Percentiles rank a stretch among this genome's conserved stretches.
Evolutionary conservation across 352 stramenopile species (phyloP).

Genomic region (Phytopythium sindhum): DNA sequence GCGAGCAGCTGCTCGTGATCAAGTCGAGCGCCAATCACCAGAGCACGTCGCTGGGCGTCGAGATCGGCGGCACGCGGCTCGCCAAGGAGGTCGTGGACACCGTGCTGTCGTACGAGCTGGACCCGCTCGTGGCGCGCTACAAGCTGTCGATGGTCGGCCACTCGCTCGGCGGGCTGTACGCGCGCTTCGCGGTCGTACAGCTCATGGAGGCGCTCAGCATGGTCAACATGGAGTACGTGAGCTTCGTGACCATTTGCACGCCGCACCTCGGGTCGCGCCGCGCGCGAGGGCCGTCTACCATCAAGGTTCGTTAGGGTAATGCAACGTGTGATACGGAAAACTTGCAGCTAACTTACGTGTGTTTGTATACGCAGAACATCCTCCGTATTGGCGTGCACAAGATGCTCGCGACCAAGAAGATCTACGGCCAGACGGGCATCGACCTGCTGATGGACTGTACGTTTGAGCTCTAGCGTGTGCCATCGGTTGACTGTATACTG

Average conservation of each 20-base stretch:
- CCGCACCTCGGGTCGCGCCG: slow-evolving; percentile 71
- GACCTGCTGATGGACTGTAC: slow-evolving; percentile 61
- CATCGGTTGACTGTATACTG: background rate
- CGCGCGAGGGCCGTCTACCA: slow-evolving; percentile 49
- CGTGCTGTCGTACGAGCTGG: slow-evolving; percentile 61
- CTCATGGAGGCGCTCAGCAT: slow-evolving; percentile 49
- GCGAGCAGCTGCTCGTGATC: slow-evolving; percentile 57
- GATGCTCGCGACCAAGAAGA: slow-evolving; percentile 48
- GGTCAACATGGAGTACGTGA: slow-evolving; percentile 66
- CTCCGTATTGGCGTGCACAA: slow-evolving; percentile 69
- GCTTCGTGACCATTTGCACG: slow-evolving; percentile 79
- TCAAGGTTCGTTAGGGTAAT: slow-evolving; percentile 39
- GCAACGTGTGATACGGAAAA: background rate
- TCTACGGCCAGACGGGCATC: slow-evolving; percentile 74
- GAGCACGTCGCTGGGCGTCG: slow-evolving; percentile 64
- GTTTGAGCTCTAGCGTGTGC: background rate
- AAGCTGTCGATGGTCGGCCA: slow-evolving; percentile 70
- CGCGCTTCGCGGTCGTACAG: slow-evolving; percentile 59
- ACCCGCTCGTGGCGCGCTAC: slow-evolving; percentile 42
- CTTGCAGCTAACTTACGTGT: background rate
- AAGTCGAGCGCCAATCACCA: slow-evolving; percentile 59
- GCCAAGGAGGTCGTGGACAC: slow-evolving; percentile 57
- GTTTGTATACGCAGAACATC: slow-evolving; percentile 43
- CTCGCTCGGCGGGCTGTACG: slow-evolving; percentile 76
- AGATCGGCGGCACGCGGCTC: slow-evolving; percentile 57